A percentile compares a stretch with the other conserved stretches of the same genome.
Evolutionary conservation across 345 rosid genomes (phyloP).

Genomic region (Psidium friedrichsthalianum): DNA sequence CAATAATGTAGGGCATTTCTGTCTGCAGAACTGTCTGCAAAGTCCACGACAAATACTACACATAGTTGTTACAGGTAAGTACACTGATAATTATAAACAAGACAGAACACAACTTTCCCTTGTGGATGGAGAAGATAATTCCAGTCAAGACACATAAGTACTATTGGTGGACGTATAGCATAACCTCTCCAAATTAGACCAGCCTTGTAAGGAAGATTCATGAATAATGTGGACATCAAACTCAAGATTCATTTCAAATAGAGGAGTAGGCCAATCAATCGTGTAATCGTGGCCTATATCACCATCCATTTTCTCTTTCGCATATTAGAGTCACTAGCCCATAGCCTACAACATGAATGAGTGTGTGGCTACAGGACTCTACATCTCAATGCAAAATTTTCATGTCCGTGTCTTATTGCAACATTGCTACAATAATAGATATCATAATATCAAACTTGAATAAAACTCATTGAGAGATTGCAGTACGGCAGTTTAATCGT

Average conservation of each 20-base stretch:
- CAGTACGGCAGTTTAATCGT: background rate
- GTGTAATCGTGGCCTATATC: background rate
- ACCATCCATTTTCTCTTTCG: background rate
- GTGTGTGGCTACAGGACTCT: background rate
- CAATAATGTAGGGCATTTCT: background rate
- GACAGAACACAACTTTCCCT: background rate
- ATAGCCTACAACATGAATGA: background rate
- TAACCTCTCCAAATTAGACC: background rate
- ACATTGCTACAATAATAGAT: background rate
- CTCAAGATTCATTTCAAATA: background rate
- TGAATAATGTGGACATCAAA: background rate
- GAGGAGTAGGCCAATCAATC: background rate
- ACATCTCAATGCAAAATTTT: background rate
- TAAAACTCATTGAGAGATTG: background rate
- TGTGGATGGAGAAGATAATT: background rate
- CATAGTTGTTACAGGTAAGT: background rate
- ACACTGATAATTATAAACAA: background rate
- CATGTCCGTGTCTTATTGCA: background rate
- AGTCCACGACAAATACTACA: background rate
- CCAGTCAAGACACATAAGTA: background rate
- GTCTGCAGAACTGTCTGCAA: background rate
- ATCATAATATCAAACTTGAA: background rate
- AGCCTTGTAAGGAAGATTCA: background rate
- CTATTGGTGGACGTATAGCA: background rate
- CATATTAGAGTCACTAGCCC: background rate